Percentiles rank a stretch among this genome's conserved stretches.
These are phyloP conservation scores for Sporothrix phasma DNA, from an alignment of 2,329 filamentous ascomycete species.

Conservation along the genomic window DNA sequence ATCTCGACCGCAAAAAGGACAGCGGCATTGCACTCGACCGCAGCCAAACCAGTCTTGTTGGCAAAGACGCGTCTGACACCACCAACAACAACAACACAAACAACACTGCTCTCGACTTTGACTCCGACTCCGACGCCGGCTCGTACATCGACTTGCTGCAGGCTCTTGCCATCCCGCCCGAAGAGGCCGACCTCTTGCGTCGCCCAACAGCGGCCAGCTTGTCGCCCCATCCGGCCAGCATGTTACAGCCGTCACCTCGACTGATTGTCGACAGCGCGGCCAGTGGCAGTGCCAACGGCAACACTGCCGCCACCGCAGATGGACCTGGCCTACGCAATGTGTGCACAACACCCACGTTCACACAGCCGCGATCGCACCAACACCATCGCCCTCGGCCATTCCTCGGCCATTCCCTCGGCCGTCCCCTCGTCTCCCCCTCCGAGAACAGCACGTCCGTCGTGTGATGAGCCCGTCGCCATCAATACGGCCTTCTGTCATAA, in stretches of 20 bases:
- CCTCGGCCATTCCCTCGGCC: not conserved
- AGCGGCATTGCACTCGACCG: constrained; percentile 14
- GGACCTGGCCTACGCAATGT: not conserved
- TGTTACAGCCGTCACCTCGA: not conserved
- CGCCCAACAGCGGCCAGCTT: not conserved
- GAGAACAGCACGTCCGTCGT: not conserved
- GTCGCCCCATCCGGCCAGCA: not conserved
- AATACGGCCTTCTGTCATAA: not conserved
- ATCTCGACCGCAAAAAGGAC: constrained; percentile 15
- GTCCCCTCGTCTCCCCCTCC: not conserved
- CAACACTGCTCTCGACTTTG: not conserved
- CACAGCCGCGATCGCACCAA: constrained; percentile 13
- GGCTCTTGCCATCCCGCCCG: constrained; percentile 23
- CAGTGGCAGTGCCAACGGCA: not conserved
- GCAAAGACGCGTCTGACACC: too few species aligned
- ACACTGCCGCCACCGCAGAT: not conserved
- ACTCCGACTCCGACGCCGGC: constrained; percentile 14
- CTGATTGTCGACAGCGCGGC: not conserved
- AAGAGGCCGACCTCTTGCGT: constrained; percentile 11
- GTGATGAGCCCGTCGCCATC: not conserved
- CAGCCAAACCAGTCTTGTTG: not conserved
- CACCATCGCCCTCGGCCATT: not conserved
- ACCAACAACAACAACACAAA: not conserved
- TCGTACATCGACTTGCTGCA: constrained; percentile 23
- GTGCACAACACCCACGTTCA: constrained; percentile 15